Base-by-base conservation (phyloP, 495 filamentous ascomycete genomes). In the Podospora sp. region DNA sequence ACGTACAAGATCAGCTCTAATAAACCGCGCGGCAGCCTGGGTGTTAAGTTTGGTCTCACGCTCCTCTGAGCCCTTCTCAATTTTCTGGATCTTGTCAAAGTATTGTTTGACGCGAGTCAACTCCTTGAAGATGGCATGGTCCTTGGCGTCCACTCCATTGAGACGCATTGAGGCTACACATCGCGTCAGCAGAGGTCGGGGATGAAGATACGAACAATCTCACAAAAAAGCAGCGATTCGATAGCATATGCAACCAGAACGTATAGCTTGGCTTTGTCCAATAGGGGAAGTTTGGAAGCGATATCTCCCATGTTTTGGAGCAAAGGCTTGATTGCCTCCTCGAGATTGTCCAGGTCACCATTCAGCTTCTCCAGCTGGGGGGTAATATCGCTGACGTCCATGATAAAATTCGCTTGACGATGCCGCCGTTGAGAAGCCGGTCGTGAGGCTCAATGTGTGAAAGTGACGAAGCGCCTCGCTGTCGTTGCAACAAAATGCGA, bases 221-320 rank as follows among this genome's bases (percentile, higher is more conserved):
- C 78, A 96, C 92, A 94, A 78, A 96, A 98, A 22, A 98, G 76
- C 16, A 97, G 80, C n/a, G 92, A 96, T 69, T 98, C 93, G 60
- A 99, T 87, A 0, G 93, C 86, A 75, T 98, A 98, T 0, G 92
- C 89, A 55, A 87, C 80, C 33, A 95, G 77, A 20, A 96, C 89
- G 72, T 95, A 91, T 65, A 97, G 87, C 79, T 97, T 96, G 21
- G 95, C 94, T 77, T 92, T 95, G 82, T 99, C 95, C 64, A 97
- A 81, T 11, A 99, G 83, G 1, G 96, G 93, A 35, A 99, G 81
- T 76, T 92, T 95, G 64, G 85, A 87, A 6, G 92, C 87, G 9
- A 85, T 82, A 59, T 90, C 87, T 24, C 86, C 79, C 25, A 98
- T 72, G 22, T 89, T 81, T 29, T 77, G 79, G 21, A 83, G 82